phyloP scores from a whole-genome alignment of 140 eudicot genomes.

The Oenanthe javanica region DNA sequence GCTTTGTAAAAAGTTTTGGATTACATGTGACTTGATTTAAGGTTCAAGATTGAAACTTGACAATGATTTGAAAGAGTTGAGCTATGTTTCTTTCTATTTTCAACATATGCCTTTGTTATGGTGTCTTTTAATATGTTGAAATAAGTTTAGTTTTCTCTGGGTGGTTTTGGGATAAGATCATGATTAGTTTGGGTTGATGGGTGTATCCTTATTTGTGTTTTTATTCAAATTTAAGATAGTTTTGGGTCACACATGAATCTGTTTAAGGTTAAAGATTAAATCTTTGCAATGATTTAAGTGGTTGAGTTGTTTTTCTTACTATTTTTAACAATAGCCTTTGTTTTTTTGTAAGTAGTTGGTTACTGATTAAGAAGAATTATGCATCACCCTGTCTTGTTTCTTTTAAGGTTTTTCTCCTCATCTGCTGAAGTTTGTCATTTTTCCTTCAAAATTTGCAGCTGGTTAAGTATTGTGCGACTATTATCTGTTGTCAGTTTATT shows the following conservation, averaged over 20 bases:
- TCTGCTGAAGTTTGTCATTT: background rate
- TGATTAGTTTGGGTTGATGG: conserved; percentile 11
- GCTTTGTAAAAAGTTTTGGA: background rate
- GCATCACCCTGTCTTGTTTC: conserved; percentile 1
- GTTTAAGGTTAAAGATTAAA: conserved; percentile 25
- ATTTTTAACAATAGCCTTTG: background rate
- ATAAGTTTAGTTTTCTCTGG: background rate
- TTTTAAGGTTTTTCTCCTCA: background rate
- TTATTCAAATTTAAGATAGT: background rate
- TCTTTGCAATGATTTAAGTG: conserved; percentile 10
- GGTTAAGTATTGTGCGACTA: background rate
- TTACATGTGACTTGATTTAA: background rate
- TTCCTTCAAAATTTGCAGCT: background rate
- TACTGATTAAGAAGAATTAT: background rate
- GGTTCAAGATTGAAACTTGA: conserved; percentile 19
- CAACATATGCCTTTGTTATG: background rate
- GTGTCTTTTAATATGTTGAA: background rate
- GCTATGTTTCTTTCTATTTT: background rate
- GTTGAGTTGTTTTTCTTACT: background rate
- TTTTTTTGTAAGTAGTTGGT: background rate
- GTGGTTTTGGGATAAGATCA: background rate
- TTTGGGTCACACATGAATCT: background rate
- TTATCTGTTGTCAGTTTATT: background rate
- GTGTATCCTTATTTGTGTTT: conserved; percentile 1
- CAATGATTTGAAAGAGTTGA: conserved; percentile 2